Percentiles rank a stretch among this genome's conserved stretches.
Evolutionary conservation across 2,329 filamentous ascomycete species (phyloP).

Genomic region (Paraconiothyrium sp.): DNA sequence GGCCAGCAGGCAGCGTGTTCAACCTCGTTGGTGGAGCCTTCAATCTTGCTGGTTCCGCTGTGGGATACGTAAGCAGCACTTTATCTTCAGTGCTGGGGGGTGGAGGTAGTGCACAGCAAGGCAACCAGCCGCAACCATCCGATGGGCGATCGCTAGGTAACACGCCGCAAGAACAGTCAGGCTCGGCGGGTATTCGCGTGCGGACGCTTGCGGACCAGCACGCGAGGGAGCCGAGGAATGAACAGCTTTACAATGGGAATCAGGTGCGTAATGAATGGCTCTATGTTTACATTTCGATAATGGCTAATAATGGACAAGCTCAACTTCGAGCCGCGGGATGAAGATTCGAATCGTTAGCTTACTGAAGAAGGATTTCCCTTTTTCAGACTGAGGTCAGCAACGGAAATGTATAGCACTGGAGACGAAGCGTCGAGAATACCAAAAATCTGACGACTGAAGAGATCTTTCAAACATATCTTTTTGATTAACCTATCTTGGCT

Average conservation of each 20-base stretch:
- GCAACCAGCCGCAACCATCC: conserved; percentile 24
- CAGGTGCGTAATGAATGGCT: conserved; percentile 68
- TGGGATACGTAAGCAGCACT: conserved; percentile 45
- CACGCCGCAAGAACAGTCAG: conserved; percentile 23
- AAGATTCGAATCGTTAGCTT: conserved; percentile 50
- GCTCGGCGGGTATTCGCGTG: conserved; percentile 49
- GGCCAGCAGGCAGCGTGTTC: conserved; percentile 32
- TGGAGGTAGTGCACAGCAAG: conserved; percentile 23
- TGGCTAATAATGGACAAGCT: conserved; percentile 56
- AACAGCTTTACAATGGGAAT: conserved; percentile 91
- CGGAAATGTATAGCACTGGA: not conserved
- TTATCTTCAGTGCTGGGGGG: conserved; percentile 43
- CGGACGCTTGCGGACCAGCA: conserved; percentile 57
- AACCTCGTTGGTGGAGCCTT: conserved; percentile 47
- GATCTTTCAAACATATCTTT: not conserved
- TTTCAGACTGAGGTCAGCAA: not conserved
- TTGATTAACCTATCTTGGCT: not conserved
- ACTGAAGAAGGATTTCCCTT: not conserved
- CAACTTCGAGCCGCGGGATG: conserved; percentile 71
- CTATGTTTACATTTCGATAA: conserved; percentile 19
- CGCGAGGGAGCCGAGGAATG: conserved; percentile 64
- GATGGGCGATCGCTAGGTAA: conserved; percentile 19
- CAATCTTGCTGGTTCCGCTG: conserved; percentile 45
- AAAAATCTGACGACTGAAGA: not conserved
- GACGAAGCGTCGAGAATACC: not conserved